phyloP scores from a whole-genome alignment of 2,329 filamentous ascomycete species.

The Elsinoe perseae region DNA sequence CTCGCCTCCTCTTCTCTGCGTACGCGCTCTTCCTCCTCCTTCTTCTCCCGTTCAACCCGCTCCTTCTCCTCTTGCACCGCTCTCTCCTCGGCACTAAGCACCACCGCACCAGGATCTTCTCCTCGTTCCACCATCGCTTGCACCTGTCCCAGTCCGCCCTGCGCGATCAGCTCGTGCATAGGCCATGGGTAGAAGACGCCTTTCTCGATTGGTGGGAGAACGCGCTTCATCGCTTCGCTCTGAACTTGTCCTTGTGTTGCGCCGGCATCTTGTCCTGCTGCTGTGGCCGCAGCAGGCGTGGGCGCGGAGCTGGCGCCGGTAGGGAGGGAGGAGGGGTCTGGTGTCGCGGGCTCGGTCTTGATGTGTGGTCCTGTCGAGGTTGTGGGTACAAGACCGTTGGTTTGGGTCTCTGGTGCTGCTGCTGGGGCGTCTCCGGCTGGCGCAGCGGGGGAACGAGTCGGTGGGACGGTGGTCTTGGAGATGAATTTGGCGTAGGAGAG shows the following conservation, averaged over 20 bases:
- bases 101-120: constrained; percentile 47
- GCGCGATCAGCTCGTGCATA: constrained; percentile 58
- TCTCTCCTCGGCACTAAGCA: constrained; percentile 39
- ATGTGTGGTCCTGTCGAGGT: constrained; percentile 18
- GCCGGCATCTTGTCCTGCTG: constrained; percentile 30
- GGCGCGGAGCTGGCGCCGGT: constrained; percentile 16
- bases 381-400: constrained; percentile 13
- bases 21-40: constrained; percentile 27
- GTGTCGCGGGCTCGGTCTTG: constrained; percentile 29
- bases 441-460: constrained; percentile 37
- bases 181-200: constrained; percentile 68
- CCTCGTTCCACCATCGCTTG: constrained; percentile 56
- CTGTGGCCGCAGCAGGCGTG: background rate
- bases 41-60: constrained; percentile 35
- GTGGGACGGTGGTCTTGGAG: constrained; percentile 69
- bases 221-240: constrained; percentile 21
- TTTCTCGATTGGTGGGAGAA: constrained; percentile 11
- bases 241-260: no score
- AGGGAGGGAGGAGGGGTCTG: constrained; percentile 17
- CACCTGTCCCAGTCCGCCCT: constrained; percentile 55
- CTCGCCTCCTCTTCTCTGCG: constrained; percentile 18
- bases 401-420: background rate
- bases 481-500: constrained; percentile 73
- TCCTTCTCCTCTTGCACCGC: constrained; percentile 28
- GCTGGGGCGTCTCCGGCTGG: constrained; percentile 8